Evolutionary conservation across 352 stramenopile genomes (phyloP).

Genomic region (Phytophthora foliorum): DNA sequence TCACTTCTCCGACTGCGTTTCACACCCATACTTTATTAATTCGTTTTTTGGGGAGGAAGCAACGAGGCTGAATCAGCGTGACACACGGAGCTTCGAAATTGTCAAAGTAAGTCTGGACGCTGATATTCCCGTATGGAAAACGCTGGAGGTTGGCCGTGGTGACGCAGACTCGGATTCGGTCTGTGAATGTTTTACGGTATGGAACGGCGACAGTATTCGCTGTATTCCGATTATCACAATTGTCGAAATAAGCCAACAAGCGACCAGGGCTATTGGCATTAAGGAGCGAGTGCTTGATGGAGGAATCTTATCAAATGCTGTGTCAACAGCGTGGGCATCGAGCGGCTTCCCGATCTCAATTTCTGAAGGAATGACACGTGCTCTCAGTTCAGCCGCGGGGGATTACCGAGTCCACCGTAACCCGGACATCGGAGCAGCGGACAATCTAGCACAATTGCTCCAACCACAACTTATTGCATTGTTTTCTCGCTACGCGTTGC

Average conservation of each 20-base stretch:
- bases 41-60: constrained; percentile 77
- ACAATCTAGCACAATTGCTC: constrained; percentile 58
- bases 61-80: constrained; percentile 50
- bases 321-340: constrained; percentile 43
- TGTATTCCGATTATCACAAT: constrained; percentile 48
- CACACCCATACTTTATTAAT: constrained; percentile 79
- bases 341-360: constrained; percentile 28
- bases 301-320: constrained; percentile 43
- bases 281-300: constrained; percentile 61
- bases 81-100: constrained; percentile 72
- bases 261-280: constrained; percentile 47
- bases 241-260: constrained; percentile 44
- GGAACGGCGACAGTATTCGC: constrained; percentile 37
- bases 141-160: constrained; percentile 33
- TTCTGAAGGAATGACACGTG: constrained; percentile 31
- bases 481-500: constrained; percentile 44
- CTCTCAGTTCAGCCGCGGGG: constrained; percentile 23
- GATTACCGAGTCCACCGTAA: constrained; percentile 58
- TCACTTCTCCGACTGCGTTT: constrained; percentile 63
- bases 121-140: constrained; percentile 77
- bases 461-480: constrained; percentile 51
- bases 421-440: constrained; percentile 42
- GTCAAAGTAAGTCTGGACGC: constrained; percentile 75
- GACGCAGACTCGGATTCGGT: constrained; percentile 10
- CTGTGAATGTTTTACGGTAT: constrained; percentile 52